These are phyloP conservation scores for Fusarium bactridioides DNA, from an alignment of 2,329 filamentous ascomycete genomes.

Conservation along the genomic window DNA sequence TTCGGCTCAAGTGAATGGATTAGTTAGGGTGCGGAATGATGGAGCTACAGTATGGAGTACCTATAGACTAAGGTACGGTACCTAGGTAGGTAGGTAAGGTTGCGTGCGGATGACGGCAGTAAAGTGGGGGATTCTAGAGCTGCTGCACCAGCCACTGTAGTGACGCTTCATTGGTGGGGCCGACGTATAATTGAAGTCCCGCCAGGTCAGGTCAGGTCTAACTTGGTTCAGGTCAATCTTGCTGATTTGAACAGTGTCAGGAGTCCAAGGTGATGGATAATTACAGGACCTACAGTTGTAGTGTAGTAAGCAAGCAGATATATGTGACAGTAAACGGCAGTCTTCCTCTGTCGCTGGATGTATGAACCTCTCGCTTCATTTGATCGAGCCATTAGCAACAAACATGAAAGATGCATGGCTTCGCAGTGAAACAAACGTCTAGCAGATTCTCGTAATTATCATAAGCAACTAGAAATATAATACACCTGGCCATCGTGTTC, in stretches of 20 bases:
- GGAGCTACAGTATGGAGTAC: conserved; percentile 2
- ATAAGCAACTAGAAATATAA: conserved; percentile 2
- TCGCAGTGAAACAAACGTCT: background rate
- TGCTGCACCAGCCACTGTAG: background rate
- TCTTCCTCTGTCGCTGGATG: background rate
- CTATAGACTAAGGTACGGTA: background rate
- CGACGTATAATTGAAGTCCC: background rate
- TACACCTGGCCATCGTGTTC: background rate
- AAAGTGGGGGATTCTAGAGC: conserved; percentile 19
- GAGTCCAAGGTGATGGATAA: background rate
- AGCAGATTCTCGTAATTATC: background rate
- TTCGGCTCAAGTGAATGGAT: background rate
- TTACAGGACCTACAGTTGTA: background rate
- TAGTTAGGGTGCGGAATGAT: background rate
- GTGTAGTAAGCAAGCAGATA: background rate
- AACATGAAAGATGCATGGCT: background rate
- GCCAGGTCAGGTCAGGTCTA: background rate
- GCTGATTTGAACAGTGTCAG: background rate
- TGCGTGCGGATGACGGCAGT: conserved; percentile 30
- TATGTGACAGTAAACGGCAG: background rate
- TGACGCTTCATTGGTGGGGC: background rate
- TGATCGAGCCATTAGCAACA: background rate
- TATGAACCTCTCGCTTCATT: background rate
- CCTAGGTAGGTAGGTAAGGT: background rate
- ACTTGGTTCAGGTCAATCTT: background rate